phyloP scores from a whole-genome alignment of 1,284 basidiomycete genomes.

The Leccinum solheimii region DNA sequence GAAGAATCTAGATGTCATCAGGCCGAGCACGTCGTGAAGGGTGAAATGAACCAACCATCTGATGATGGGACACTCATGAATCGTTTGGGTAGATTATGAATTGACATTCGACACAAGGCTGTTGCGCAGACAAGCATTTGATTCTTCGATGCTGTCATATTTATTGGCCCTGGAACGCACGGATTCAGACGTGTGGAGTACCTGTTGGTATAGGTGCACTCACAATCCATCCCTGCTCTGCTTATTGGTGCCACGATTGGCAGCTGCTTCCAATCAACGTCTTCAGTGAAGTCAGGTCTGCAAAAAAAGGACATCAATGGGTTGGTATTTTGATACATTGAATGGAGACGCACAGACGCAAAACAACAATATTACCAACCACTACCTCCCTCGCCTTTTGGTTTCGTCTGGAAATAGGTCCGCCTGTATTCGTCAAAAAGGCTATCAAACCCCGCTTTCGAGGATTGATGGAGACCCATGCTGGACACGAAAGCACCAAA shows the following conservation, averaged over 20 bases:
- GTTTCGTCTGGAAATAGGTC: slow-evolving; percentile 37
- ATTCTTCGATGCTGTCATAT: slow-evolving; percentile 57
- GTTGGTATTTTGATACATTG: background rate
- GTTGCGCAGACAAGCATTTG: slow-evolving; percentile 50
- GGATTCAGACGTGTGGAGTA: slow-evolving; percentile 1
- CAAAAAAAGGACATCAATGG: slow-evolving; percentile 3
- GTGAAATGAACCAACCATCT: slow-evolving; percentile 21
- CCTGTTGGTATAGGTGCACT: slow-evolving; percentile 21
- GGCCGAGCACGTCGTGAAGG: slow-evolving; percentile 9
- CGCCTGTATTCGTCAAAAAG: slow-evolving; percentile 47
- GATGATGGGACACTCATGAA: slow-evolving; percentile 18
- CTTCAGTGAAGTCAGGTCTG: slow-evolving; percentile 56
- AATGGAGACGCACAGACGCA: slow-evolving; percentile 51
- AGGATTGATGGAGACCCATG: slow-evolving; percentile 20
- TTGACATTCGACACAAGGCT: slow-evolving; percentile 44
- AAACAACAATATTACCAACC: slow-evolving; percentile 50
- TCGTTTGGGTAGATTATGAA: slow-evolving; percentile 51
- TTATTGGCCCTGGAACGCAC: slow-evolving; percentile 46
- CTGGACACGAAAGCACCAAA: slow-evolving; percentile 42
- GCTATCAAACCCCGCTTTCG: slow-evolving; percentile 38
- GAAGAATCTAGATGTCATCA: slow-evolving; percentile 15
- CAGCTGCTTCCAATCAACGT: slow-evolving; percentile 51
- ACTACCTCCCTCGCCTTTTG: slow-evolving; percentile 41
- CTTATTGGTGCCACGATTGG: slow-evolving; percentile 45
- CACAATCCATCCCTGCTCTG: slow-evolving; percentile 50